Conservation (phyloP, 2,329 filamentous ascomycete species). For the Camillea tinctor region DNA sequence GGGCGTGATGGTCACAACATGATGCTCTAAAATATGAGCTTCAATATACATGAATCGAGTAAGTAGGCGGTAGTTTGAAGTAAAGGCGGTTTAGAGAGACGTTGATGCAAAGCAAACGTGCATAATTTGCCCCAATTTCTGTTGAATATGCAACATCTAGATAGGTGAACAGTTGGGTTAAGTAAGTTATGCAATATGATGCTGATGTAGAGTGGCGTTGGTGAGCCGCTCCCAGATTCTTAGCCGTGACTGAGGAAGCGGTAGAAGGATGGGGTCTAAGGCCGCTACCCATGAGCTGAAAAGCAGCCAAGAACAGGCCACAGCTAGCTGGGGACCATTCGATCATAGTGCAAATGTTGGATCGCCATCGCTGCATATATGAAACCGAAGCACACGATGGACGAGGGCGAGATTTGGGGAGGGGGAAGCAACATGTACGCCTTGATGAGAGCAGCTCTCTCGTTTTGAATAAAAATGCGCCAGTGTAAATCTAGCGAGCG, state of each 20-base stretch:
- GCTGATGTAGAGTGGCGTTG: conserved; percentile 5
- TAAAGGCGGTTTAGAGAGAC: background rate
- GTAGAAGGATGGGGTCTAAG: background rate
- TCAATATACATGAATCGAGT: background rate
- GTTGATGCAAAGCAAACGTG: background rate
- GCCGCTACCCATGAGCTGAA: conserved; percentile 14
- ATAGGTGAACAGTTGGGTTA: background rate
- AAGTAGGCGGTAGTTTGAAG: background rate
- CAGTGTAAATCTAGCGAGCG: background rate
- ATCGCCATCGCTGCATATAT: background rate
- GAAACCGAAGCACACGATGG: background rate
- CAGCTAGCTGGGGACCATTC: background rate
- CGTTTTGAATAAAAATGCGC: background rate
- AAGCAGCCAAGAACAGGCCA: conserved; percentile 12
- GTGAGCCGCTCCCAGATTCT: conserved; percentile 8
- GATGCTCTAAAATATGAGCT: background rate
- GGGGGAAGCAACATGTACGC: background rate
- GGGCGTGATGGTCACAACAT: background rate
- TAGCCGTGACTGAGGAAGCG: conserved; percentile 6
- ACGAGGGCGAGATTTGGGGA: background rate
- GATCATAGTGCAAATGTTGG: background rate
- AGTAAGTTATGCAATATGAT: background rate
- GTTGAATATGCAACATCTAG: background rate
- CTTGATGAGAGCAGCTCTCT: background rate
- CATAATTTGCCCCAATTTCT: background rate